phyloP scores from a whole-genome alignment of 768 basidiomycete species.

The Naematelia encephala region DNA sequence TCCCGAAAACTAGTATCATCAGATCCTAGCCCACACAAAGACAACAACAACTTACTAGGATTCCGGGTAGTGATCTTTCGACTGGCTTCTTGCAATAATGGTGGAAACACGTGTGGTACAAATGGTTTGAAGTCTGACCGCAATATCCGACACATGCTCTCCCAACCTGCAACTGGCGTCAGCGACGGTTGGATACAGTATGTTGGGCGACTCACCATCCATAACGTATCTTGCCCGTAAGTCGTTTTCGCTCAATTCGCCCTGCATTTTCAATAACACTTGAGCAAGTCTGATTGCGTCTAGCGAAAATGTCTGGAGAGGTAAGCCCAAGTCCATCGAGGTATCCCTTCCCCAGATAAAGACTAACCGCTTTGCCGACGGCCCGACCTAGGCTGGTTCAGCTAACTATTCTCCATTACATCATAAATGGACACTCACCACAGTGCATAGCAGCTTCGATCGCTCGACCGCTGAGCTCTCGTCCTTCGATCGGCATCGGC shows the following conservation, averaged over 20 bases:
- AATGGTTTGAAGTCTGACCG: conserved; percentile 82
- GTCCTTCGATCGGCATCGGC: neutral
- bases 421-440: conserved; percentile 56
- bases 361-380: conserved; percentile 61
- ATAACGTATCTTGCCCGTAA: neutral
- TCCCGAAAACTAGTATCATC: conserved; percentile 57
- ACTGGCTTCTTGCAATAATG: conserved; percentile 64
- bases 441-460: conserved; percentile 89
- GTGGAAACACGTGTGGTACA: conserved; percentile 77
- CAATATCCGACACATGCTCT: conserved; percentile 80
- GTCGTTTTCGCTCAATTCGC: neutral
- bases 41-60: neutral
- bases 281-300: conserved; percentile 67
- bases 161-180: conserved; percentile 62
- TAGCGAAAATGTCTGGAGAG: conserved; percentile 59
- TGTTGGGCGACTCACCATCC: conserved; percentile 2
- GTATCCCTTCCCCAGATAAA: neutral
- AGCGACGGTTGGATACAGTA: neutral
- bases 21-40: too few species aligned
- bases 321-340: neutral
- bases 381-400: conserved; percentile 63
- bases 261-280: neutral
- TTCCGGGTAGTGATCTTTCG: conserved; percentile 33
- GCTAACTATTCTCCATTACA: neutral
- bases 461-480: conserved; percentile 64